Evolutionary conservation across 2,329 filamentous ascomycete genomes (phyloP).

Genomic region (Laburnicola sp.): DNA sequence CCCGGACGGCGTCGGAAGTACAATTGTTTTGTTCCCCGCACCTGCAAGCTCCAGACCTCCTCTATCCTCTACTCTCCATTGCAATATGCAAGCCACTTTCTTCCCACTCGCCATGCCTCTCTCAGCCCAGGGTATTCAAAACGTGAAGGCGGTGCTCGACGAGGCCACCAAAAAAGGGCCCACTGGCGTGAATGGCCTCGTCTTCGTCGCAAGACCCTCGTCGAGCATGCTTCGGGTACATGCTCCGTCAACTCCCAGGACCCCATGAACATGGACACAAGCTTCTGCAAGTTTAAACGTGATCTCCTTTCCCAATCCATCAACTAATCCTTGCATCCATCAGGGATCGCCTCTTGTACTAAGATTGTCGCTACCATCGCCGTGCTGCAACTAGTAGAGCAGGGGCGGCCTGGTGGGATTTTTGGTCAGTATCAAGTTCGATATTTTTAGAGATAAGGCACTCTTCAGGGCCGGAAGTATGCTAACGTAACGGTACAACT

Average conservation of each 20-base stretch:
- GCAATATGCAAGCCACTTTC: not conserved
- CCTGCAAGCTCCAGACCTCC: no score
- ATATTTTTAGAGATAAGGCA: no score
- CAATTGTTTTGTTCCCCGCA: no score
- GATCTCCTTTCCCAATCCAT: not conserved
- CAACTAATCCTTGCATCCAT: not conserved
- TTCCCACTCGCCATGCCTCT: conserved; percentile 32
- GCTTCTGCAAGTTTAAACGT: conserved; percentile 50
- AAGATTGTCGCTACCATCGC: conserved; percentile 43
- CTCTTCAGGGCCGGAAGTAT: no score
- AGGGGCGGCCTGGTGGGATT: conserved; percentile 6
- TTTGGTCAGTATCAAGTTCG: not conserved
- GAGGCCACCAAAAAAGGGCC: no score
- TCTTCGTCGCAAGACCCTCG: no score
- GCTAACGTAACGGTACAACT: not conserved
- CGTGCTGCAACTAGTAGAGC: conserved; percentile 43
- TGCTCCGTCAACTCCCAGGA: conserved; percentile 47
- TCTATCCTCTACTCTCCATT: no score
- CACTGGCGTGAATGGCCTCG: no score
- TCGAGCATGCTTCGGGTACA: conserved; percentile 49
- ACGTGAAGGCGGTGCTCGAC: conserved; percentile 46
- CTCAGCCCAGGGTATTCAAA: conserved; percentile 30
- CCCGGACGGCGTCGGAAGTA: no score
- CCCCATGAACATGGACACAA: conserved; percentile 61
- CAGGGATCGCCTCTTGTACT: conserved; percentile 57